Evolutionary conservation across 2,329 filamentous ascomycete species (phyloP).

Genomic region (Thielaviopsis punctulata): DNA sequence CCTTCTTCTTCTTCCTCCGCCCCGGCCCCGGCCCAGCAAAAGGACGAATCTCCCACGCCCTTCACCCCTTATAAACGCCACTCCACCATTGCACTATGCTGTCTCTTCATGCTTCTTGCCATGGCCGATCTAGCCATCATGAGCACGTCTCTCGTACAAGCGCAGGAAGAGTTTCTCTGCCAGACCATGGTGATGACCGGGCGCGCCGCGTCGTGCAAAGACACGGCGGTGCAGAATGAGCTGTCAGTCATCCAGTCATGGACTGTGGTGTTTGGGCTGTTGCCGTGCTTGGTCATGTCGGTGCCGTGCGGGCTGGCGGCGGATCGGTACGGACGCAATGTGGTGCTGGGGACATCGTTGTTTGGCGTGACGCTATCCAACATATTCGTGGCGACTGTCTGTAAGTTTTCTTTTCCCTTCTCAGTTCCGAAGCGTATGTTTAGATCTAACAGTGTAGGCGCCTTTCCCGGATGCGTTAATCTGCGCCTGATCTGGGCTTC

Average conservation of each 20-base stretch:
- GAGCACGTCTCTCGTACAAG: slow-evolving; percentile 11
- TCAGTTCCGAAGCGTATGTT: not conserved
- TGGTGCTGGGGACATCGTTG: slow-evolving; percentile 12
- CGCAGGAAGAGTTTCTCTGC: slow-evolving; percentile 11
- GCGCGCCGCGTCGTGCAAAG: slow-evolving; percentile 12
- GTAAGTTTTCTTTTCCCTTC: slow-evolving; percentile 2
- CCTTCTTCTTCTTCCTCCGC: not conserved
- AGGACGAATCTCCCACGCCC: not conserved
- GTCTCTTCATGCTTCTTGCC: slow-evolving; percentile 10
- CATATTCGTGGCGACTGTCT: slow-evolving; percentile 8
- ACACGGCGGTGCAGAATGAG: slow-evolving; percentile 14
- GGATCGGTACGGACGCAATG: slow-evolving; percentile 13
- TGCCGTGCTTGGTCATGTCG: slow-evolving; percentile 13
- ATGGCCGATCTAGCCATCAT: slow-evolving; percentile 10
- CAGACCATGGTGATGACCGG: not conserved
- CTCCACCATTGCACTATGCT: slow-evolving; percentile 4
- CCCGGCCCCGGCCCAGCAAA: not conserved
- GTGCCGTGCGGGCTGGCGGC: slow-evolving; percentile 14
- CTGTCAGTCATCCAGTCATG: slow-evolving; percentile 14
- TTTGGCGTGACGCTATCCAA: slow-evolving; percentile 10
- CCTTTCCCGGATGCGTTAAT: slow-evolving; percentile 11
- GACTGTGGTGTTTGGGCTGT: slow-evolving; percentile 12
- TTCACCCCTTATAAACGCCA: not conserved
- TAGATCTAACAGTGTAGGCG: not conserved
- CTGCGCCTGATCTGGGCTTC: slow-evolving; percentile 13